These are phyloP conservation scores for Rhizopogon vesiculosus DNA, from an alignment of 768 basidiomycete genomes.

Conservation along the genomic window DNA sequence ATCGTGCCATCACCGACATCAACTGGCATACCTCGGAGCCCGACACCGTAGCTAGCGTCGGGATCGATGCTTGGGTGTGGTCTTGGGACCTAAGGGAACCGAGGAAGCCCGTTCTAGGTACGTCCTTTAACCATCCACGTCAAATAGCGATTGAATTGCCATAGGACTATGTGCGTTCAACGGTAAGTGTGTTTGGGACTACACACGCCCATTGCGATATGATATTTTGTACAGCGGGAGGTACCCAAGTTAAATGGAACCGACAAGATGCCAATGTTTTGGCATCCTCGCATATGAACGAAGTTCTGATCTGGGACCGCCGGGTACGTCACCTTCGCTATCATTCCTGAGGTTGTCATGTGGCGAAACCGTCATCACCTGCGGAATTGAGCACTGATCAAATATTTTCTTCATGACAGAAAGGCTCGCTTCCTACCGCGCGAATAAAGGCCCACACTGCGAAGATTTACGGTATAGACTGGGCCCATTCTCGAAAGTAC, in stretches of 20 bases:
- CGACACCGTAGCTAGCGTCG: constrained; percentile 82
- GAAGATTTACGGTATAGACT: constrained; percentile 97
- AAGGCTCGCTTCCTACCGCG: constrained; percentile 80
- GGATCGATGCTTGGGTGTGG: constrained; percentile 93
- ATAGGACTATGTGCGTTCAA: constrained; percentile 58
- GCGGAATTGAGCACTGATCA: constrained; percentile 5
- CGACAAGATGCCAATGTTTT: constrained; percentile 79
- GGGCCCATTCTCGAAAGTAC: constrained; percentile 71
- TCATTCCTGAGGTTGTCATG: not conserved
- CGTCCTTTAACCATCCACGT: constrained; percentile 1
- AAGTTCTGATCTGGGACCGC: constrained; percentile 92
- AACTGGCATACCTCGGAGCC: constrained; percentile 93
- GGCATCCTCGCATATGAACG: constrained; percentile 84
- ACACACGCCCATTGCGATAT: not conserved
- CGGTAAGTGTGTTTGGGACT: constrained; percentile 25
- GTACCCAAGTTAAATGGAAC: constrained; percentile 98
- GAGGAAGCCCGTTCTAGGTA: constrained; percentile 68
- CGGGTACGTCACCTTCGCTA: constrained; percentile 47
- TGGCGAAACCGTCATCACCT: not conserved
- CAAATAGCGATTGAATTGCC: not conserved
- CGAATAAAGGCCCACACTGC: constrained; percentile 78
- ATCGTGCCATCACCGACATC: constrained; percentile 95
- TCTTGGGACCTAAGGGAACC: constrained; percentile 84
- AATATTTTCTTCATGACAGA: constrained; percentile 36
- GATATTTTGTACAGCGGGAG: constrained; percentile 50